Evolutionary conservation across 345 rosid genomes (phyloP).

Genomic region (Euphorbia tirucalli): DNA sequence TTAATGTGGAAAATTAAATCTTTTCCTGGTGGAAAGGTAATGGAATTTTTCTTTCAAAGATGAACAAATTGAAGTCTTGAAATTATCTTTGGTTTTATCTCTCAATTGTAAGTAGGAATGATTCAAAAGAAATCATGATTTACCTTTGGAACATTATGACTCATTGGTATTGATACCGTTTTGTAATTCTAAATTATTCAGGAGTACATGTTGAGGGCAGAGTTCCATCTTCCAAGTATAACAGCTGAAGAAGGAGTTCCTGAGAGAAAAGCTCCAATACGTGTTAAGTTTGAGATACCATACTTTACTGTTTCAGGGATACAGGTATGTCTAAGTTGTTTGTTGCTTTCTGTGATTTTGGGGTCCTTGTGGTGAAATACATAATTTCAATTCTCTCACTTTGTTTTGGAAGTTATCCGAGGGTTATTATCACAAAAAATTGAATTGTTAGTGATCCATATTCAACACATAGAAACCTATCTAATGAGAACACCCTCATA

Average conservation of each 20-base stretch:
- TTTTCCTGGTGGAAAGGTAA: constrained; percentile 87
- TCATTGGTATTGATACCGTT: neutral
- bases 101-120: too few species aligned
- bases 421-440: neutral
- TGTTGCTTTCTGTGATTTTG: neutral
- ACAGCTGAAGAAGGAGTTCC: constrained; percentile 72
- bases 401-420: neutral
- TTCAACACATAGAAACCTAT: neutral
- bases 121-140: neutral
- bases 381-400: neutral
- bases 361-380: neutral
- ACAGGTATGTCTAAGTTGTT: constrained; percentile 47
- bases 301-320: constrained; percentile 86
- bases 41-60: neutral
- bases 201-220: constrained; percentile 90
- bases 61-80: neutral
- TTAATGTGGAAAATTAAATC: constrained; percentile 76
- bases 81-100: neutral
- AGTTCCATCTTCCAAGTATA: constrained; percentile 75
- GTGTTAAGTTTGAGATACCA: constrained; percentile 81
- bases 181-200: constrained; percentile 1
- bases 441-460: neutral
- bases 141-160: neutral
- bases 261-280: constrained; percentile 79
- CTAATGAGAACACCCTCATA: too few species aligned